phyloP scores from a whole-genome alignment of 768 basidiomycete genomes.

The Trametes sanguinea region DNA sequence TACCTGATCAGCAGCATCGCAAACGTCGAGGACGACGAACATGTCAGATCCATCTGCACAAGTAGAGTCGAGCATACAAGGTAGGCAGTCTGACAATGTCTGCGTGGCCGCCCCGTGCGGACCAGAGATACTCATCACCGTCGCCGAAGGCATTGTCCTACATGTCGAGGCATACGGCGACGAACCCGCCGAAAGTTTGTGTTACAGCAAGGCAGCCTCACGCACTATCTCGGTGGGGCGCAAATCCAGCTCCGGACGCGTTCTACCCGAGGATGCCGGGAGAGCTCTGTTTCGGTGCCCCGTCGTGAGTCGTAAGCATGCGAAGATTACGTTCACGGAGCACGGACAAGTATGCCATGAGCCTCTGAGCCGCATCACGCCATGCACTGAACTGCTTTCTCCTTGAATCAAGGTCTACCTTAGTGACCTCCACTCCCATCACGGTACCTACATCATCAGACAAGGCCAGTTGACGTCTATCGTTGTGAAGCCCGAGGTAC shows the following conservation, averaged over 20 bases:
- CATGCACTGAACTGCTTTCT: slow-evolving; percentile 22
- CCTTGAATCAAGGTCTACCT: slow-evolving; percentile 57
- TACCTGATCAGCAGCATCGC: background rate
- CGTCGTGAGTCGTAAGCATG: slow-evolving; percentile 78
- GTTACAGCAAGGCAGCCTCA: slow-evolving; percentile 53
- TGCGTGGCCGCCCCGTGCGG: background rate
- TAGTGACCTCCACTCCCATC: slow-evolving; percentile 72
- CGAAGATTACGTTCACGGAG: slow-evolving; percentile 73
- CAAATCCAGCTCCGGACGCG: slow-evolving; percentile 53
- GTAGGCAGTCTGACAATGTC: slow-evolving; percentile 2
- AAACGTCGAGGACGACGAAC: slow-evolving; percentile 1
- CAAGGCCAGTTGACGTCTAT: slow-evolving; percentile 50
- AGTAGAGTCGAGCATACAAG: slow-evolving; percentile 9
- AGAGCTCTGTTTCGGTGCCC: slow-evolving; percentile 72
- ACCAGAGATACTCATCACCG: slow-evolving; percentile 12
- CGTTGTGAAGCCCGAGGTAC: slow-evolving; percentile 54
- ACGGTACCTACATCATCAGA: slow-evolving; percentile 70
- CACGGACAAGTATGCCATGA: slow-evolving; percentile 56
- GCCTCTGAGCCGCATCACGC: slow-evolving; percentile 20
- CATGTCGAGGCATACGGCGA: slow-evolving; percentile 56
- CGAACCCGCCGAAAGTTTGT: slow-evolving; percentile 46
- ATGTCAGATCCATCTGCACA: slow-evolving; percentile 4
- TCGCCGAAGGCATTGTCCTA: slow-evolving; percentile 54
- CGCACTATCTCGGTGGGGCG: slow-evolving; percentile 67
- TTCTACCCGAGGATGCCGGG: slow-evolving; percentile 34